These are phyloP conservation scores for Onygenales sp. DNA, from an alignment of 2,329 filamentous ascomycete species.

Conservation along the genomic window DNA sequence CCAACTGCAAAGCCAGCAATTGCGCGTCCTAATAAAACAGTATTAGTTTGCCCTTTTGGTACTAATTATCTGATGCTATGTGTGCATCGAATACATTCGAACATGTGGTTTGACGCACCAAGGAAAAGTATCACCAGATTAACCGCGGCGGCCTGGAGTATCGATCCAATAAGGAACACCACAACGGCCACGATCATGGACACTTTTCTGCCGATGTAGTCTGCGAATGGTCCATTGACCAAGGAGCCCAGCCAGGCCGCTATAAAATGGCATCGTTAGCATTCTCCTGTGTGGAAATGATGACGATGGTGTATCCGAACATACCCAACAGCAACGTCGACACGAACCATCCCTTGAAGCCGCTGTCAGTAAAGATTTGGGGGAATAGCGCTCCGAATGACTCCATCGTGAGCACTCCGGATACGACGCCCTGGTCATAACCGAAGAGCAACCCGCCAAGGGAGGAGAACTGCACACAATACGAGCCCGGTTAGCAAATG, in stretches of 20 bases:
- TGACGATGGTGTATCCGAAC: slow-evolving; percentile 1
- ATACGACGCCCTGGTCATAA: slow-evolving; percentile 43
- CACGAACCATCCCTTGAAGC: slow-evolving; percentile 46
- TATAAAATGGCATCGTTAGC: slow-evolving; percentile 6
- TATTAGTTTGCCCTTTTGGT: background rate
- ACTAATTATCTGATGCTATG: background rate
- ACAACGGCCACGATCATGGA: slow-evolving; percentile 43
- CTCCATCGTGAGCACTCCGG: slow-evolving; percentile 39
- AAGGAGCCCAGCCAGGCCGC: slow-evolving; percentile 43
- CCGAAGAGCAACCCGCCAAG: slow-evolving; percentile 39
- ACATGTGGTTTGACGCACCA: slow-evolving; percentile 21
- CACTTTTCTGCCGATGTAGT: slow-evolving; percentile 43
- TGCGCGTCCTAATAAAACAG: slow-evolving; percentile 23
- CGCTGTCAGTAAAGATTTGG: slow-evolving; percentile 33
- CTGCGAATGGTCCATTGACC: slow-evolving; percentile 39
- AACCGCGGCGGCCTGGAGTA: slow-evolving; percentile 36
- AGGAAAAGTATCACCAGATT: slow-evolving; percentile 32
- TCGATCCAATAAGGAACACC: slow-evolving; percentile 44
- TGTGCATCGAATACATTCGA: background rate
- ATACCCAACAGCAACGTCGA: slow-evolving; percentile 38
- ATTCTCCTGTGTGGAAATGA: background rate
- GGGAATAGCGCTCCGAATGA: slow-evolving; percentile 34
- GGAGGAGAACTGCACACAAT: slow-evolving; percentile 27
- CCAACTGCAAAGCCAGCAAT: slow-evolving; percentile 38
- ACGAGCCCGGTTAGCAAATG: slow-evolving; percentile 10